Base-by-base conservation (phyloP, 768 basidiomycete genomes). In the Nidula microcarpa region DNA sequence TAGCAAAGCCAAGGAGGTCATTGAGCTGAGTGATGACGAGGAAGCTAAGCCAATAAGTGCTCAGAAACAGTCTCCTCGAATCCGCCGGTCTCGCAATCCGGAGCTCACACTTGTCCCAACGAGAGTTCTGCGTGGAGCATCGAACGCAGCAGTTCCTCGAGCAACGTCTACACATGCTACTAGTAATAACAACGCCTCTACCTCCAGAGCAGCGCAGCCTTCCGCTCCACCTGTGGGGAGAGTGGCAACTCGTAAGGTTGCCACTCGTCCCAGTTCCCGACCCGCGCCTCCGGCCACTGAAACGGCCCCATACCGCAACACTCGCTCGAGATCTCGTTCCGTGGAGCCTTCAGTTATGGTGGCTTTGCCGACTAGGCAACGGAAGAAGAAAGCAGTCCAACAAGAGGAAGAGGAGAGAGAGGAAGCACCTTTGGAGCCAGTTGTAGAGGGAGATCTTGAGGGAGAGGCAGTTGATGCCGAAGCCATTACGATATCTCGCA, bases 311-410 rank as follows among this genome's bases (percentile, higher is more conserved):
- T 69, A 64, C 55, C 60, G 61, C 36, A 70, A 70, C 55, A 71
- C 71, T 2, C 64, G 74, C 17, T 66, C 69, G 0, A 54, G 67
- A 14, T 69, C 71, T 30, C 65, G 62, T 18, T 68, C 68, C 8
- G 62, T 70, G 13, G 67, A 70, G 43, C 68, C 68, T 35, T 35
- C 56, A 36, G 44, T 33, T 2, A 33, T 35, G 34, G 58, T 54
- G 44, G 47, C 53, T 53, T 50, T 18, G 14, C 13, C 44, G 16
- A 43, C 34, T 17, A 49, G 33, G 43, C 33, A 33, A 9, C 35
- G 23, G 44, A 30, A 46, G 44, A 23, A 46, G 13, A 46, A 46
- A 46, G 13, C 44, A 14, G 18, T 14, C 13, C 17, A 41, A 36
- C 36, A 10, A 35, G 49, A 16, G 4, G 14, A 16, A 39, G 17